Evolutionary conservation across 345 rosid species (phyloP).

Genomic region (Linum lewisii): DNA sequence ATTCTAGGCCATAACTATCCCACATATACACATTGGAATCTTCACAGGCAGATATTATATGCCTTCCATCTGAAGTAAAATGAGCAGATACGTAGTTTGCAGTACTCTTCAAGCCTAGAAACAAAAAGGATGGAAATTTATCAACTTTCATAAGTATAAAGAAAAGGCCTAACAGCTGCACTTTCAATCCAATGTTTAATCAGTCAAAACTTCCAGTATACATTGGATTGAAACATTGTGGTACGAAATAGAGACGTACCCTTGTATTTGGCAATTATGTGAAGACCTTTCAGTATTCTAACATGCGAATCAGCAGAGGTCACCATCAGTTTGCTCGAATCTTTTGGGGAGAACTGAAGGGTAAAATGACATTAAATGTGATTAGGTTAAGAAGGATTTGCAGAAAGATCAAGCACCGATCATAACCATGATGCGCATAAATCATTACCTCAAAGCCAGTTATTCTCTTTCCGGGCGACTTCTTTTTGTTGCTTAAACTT

Average conservation of each 20-base stretch:
- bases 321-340: slow-evolving; percentile 71
- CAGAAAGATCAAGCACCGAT: slow-evolving; percentile 4
- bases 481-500: slow-evolving; percentile 60
- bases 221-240: not conserved
- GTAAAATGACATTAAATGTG: slow-evolving; percentile 1
- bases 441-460: slow-evolving; percentile 63
- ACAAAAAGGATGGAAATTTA: slow-evolving; percentile 8
- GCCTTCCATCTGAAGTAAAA: slow-evolving; percentile 71
- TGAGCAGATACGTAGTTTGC: slow-evolving; percentile 61
- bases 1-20: slow-evolving; percentile 39
- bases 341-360: slow-evolving; percentile 56
- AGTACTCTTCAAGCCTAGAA: slow-evolving; percentile 38
- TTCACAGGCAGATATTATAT: slow-evolving; percentile 69
- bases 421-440: slow-evolving; percentile 1
- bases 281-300: slow-evolving; percentile 64
- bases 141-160: not conserved
- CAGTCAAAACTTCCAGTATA: not conserved
- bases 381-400: not conserved
- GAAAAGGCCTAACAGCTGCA: not conserved
- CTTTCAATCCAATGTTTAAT: too few relatives aligned
- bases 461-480: slow-evolving; percentile 57
- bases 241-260: slow-evolving; percentile 30
- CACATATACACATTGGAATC: slow-evolving; percentile 73
- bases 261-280: slow-evolving; percentile 61
- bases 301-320: slow-evolving; percentile 82